Conservation (phyloP, 257 asterid species). For the Solanum appendiculatum region DNA sequence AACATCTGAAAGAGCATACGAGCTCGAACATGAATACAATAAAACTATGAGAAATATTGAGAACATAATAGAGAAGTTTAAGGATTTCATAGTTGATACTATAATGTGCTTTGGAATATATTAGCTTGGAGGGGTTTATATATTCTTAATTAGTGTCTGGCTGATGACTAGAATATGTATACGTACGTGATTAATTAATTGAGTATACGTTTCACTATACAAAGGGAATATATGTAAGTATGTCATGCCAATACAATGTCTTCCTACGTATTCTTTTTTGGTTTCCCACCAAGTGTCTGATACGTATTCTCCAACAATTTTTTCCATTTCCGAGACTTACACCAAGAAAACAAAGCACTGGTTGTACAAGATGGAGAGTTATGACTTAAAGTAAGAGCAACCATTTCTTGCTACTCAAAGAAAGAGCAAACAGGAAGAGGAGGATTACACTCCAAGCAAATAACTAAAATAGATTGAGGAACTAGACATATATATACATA, state of each 20-base stretch:
- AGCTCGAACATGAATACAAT: background rate
- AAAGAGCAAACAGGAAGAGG: background rate
- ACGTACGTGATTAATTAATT: background rate
- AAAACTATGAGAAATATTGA: background rate
- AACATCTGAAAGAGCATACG: constrained; percentile 4
- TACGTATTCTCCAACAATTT: background rate
- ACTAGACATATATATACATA: background rate
- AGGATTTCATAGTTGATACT: background rate
- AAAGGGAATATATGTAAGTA: background rate
- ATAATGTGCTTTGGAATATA: background rate
- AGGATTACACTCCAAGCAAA: background rate
- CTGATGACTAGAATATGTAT: background rate
- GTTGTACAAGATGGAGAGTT: background rate
- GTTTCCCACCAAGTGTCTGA: background rate
- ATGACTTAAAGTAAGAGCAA: background rate
- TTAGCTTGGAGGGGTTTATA: background rate
- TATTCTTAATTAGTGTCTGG: background rate
- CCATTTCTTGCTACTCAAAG: background rate
- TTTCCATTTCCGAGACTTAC: background rate
- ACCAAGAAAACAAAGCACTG: background rate
- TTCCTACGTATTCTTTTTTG: background rate
- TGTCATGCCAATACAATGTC: background rate
- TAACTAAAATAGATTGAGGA: background rate
- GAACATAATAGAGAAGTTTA: background rate
- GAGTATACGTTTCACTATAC: too few relatives aligned